Conservation (phyloP, 1,139 yeast species). For the Keqinozyma sinolaborantium region DNA sequence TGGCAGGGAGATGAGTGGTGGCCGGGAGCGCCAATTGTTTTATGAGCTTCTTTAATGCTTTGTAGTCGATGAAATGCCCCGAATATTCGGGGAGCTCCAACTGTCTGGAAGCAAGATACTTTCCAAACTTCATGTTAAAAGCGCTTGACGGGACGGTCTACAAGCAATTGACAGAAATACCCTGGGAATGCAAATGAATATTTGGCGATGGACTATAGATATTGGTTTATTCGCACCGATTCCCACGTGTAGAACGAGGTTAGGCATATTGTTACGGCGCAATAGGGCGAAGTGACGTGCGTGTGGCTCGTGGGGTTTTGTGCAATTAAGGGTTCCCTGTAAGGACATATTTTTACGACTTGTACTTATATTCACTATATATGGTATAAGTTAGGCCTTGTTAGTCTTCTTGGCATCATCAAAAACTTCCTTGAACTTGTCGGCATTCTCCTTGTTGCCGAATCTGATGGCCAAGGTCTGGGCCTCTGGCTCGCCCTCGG, state of each 20-base stretch:
- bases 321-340: too few relatives aligned
- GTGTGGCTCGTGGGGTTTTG: too few relatives aligned
- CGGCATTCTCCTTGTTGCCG: constrained; percentile 96
- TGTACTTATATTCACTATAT: too few relatives aligned
- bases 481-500: constrained; percentile 96
- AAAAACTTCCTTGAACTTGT: constrained; percentile 88
- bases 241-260: constrained; percentile 4
- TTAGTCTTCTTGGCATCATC: constrained; percentile 29
- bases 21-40: constrained; percentile 58
- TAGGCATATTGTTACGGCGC: neutral
- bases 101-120: constrained; percentile 89
- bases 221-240: neutral
- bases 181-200: too few relatives aligned
- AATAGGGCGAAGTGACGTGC: too few relatives aligned
- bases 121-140: constrained; percentile 92
- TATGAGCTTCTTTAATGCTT: constrained; percentile 80
- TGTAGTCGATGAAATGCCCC: constrained; percentile 90
- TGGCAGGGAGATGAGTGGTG: constrained; percentile 11
- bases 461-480: constrained; percentile 96
- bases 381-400: constrained; percentile 7
- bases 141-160: too few relatives aligned
- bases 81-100: constrained; percentile 93
- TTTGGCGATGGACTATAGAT: neutral
- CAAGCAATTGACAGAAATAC: too few relatives aligned
- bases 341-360: too few relatives aligned